Evolutionary conservation across 2,329 filamentous ascomycete genomes (phyloP), one percentile per base, ranked within the genome.

Genomic region (Aspergillus puulaauensis): DNA sequence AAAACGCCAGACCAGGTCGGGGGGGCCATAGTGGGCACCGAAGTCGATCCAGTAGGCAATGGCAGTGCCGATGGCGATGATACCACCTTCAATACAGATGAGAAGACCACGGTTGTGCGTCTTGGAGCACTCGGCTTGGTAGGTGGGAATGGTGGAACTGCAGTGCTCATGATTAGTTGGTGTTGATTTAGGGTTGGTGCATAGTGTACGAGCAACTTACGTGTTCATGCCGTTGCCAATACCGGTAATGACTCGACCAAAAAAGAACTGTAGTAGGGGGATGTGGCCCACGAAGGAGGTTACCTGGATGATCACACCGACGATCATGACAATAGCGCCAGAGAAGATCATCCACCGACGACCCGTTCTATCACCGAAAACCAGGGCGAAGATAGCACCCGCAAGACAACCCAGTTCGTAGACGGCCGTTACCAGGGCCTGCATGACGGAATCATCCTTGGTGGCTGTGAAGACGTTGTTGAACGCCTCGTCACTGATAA

Each of bases 81-180:
- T 72, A 66, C 80, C 81, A 64, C 79, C 82, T 66, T 80, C 83
- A 48, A 86, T 84, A 69, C 83, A 86, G 64, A 86, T 86, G 54
- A 86, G 71, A 35, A 85, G 78, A 62, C 85, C 85, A 62, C 84
- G 80, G 69, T 85, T 86, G 64, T 79, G 81, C 0, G 83, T 80
- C 56, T 74, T 77, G 4, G 80, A 80, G 66, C 80, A 82, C 63
- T 83, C 81, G 6, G 80, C 79, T 70, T 82, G 80, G 63, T 82
- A 83, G 6, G 79, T 81, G 3, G 81, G 81, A 33, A 83, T 82
- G 0, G 80, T 83, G 0, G 77, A 78, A 3, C 52, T 54, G 21
- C 12, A 39, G 27, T 11, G 9, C 23, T 3, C 3, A 19, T 4
- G 39, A 43, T 43, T 43, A 37, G 23, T 3, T 12, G 3, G 14